A percentile compares a stretch with the other conserved stretches of the same genome.
Conservation (phyloP, 192 early-diverging fungal genomes). For the Podila epicladia region DNA sequence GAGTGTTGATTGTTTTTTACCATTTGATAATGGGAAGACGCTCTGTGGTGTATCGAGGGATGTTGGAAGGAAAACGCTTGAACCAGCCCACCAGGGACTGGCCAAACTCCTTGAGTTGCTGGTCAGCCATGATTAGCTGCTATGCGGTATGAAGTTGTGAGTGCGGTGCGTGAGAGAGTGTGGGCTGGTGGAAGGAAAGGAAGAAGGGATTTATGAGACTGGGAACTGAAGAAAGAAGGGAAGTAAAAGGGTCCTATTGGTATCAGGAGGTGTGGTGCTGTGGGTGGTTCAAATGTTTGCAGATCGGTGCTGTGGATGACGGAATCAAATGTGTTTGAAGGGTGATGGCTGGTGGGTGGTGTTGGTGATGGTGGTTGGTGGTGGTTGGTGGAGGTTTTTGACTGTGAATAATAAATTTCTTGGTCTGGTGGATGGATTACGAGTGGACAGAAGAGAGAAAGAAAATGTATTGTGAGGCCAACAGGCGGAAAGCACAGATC, state of each 20-base stretch:
- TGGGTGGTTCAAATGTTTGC: not conserved
- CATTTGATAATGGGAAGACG: constrained; percentile 47
- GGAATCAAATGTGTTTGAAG: too few relatives aligned
- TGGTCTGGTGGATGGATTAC: too few relatives aligned
- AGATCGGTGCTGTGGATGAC: too few relatives aligned
- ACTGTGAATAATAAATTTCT: too few relatives aligned
- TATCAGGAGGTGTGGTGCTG: not conserved
- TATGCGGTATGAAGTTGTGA: not conserved
- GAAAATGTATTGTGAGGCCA: too few relatives aligned
- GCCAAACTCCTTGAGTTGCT: constrained; percentile 30
- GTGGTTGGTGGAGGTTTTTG: too few relatives aligned
- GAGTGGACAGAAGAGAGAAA: not conserved
- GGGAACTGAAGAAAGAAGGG: too few relatives aligned
- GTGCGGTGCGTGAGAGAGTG: not conserved
- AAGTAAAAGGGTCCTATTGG: not conserved
- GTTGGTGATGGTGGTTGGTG: too few relatives aligned
- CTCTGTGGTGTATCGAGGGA: constrained; percentile 28
- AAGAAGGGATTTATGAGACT: not conserved
- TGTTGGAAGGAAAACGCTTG: constrained; percentile 30
- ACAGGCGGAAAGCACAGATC: too few relatives aligned
- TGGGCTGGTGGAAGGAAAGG: not conserved
- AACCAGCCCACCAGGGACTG: constrained; percentile 29
- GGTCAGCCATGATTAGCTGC: constrained; percentile 33
- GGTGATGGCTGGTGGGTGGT: too few relatives aligned
- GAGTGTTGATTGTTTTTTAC: constrained; percentile 2